Evolutionary conservation across 1,139 yeast species (phyloP).

Genomic region (Yamadazyma buinensis): DNA sequence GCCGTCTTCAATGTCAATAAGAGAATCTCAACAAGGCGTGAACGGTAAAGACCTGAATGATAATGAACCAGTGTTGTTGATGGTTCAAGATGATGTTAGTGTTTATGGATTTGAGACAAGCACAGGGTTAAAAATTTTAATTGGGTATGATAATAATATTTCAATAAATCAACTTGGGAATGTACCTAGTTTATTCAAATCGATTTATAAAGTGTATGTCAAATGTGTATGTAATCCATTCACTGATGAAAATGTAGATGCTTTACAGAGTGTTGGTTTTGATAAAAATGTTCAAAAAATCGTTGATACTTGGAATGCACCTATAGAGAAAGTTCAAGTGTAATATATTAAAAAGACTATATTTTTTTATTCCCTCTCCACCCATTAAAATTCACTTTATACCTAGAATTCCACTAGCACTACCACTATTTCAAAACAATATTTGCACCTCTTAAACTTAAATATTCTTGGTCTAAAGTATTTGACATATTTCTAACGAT

Average conservation of each 20-base stretch:
- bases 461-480: conserved; percentile 90
- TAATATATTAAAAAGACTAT: too few species aligned
- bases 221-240: conserved; percentile 57
- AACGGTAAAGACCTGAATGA: too few species aligned
- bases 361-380: too few species aligned
- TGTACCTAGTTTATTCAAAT: conserved; percentile 32
- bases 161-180: conserved; percentile 7
- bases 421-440: conserved; percentile 71
- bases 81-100: conserved; percentile 57
- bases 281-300: conserved; percentile 33
- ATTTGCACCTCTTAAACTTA: conserved; percentile 84
- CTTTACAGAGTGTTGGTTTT: conserved; percentile 32
- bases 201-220: conserved; percentile 48
- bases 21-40: conserved; percentile 34
- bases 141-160: conserved; percentile 34
- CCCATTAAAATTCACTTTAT: too few species aligned
- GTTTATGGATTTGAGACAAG: conserved; percentile 62
- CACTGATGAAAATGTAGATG: conserved; percentile 26
- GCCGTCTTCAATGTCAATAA: conserved; percentile 38
- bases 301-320: conserved; percentile 28
- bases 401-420: too few species aligned
- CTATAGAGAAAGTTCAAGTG: too few species aligned
- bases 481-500: conserved; percentile 78
- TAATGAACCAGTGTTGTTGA: conserved; percentile 45
- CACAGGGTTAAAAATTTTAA: conserved; percentile 56